Evolutionary conservation across 305 asterid species (phyloP), one percentile per base, ranked within the genome.

Genomic region (Euphrasia arctica): DNA sequence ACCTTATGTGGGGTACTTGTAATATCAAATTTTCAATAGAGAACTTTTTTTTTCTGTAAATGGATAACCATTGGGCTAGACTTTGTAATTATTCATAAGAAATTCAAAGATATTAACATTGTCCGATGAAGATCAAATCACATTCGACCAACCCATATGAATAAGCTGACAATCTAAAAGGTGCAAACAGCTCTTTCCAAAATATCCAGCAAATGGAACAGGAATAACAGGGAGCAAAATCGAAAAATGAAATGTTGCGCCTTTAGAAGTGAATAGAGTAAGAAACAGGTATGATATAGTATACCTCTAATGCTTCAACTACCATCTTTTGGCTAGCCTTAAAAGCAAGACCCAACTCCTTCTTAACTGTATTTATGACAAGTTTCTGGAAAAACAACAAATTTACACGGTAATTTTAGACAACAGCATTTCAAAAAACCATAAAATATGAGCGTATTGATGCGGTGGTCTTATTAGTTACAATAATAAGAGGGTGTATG

Each of bases 331-430:
- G 95, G 75, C 69, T 76, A 45, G 85, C 88, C 82, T 82, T 91
- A 76, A 91, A 91, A 56, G 95, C 96, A 75, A 86, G 94, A 54
- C 96, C 98, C 2, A 88, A 75, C 69, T 91, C 96, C 80, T 86
- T 91, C 75, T 88, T 88, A 50, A 70, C 83, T 45, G 96, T 90
- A 70, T 87, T 43, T 60, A 91, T 89, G 18, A 85, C 77, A 71
- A 88, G 91, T 77, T 86, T 88, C 95, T 88, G 90, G 68, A 70
- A 64, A 75, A 59, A 43, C 56, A 69, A 58, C 41, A 54, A 22
- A 28, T 15, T 74, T 34, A 69, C 1, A 55, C 9, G 13, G 22
- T 18, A 18, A 28, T 3, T 54, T 54, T 27, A 18, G 36, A 54
- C 31, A 18, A 54, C 4, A 18, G 2, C 14, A 27, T 22, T 3